phyloP scores from a whole-genome alignment of 1,284 basidiomycete species.

The Cryptococcus sp. region DNA sequence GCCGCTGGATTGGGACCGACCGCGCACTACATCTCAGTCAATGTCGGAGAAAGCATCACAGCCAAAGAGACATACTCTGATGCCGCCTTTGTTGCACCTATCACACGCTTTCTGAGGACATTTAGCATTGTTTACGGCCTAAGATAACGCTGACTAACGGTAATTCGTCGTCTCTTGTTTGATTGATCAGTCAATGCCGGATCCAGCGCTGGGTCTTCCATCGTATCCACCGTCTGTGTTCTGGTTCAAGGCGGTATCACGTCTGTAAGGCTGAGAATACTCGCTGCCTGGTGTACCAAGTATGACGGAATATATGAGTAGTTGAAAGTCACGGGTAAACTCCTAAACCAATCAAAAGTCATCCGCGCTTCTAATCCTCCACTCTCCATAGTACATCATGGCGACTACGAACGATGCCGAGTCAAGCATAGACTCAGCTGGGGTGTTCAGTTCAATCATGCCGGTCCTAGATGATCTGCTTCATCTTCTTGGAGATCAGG shows the following conservation, averaged over 20 bases:
- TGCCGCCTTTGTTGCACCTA: conserved; percentile 41
- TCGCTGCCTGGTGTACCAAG: neutral
- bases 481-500: neutral
- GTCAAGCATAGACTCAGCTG: no score
- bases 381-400: no score
- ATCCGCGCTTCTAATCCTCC: no score
- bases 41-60: neutral
- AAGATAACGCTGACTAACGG: neutral
- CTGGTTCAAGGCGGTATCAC: neutral
- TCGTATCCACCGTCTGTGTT: neutral
- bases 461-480: neutral
- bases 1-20: conserved; percentile 17
- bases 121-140: neutral
- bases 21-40: conserved; percentile 29
- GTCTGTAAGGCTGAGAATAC: neutral
- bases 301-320: neutral
- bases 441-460: neutral
- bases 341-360: neutral
- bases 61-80: conserved; percentile 25
- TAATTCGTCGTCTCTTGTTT: neutral
- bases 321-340: neutral
- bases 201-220: neutral
- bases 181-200: neutral
- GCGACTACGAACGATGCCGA: no score
- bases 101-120: conserved; percentile 39